phyloP scores from a whole-genome alignment of 495 filamentous ascomycete genomes.

The Daldinia decipiens region DNA sequence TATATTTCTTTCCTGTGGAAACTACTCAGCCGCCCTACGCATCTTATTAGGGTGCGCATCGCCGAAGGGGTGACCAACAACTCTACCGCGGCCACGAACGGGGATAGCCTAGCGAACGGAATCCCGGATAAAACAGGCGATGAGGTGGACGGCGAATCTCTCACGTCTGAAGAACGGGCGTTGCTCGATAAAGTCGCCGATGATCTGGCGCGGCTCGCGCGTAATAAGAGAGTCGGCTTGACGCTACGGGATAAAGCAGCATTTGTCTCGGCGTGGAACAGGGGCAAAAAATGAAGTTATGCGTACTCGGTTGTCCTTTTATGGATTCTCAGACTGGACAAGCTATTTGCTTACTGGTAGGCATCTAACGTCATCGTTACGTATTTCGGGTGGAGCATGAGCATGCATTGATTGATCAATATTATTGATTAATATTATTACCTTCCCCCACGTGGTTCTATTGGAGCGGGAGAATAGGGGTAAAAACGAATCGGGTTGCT shows the following conservation, averaged over 20 bases:
- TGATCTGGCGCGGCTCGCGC: conserved; percentile 84
- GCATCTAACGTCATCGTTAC: conserved; percentile 31
- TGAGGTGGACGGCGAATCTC: conserved; percentile 49
- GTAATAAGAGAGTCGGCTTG: conserved; percentile 90
- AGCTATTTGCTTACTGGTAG: conserved; percentile 15
- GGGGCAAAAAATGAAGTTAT: conserved; percentile 40
- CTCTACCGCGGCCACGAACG: conserved; percentile 44
- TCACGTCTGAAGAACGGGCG: conserved; percentile 66
- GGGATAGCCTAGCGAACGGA: conserved; percentile 44
- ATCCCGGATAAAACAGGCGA: conserved; percentile 44
- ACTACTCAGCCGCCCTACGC: conserved; percentile 83
- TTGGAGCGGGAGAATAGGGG: conserved; percentile 4
- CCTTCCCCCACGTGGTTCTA: conserved; percentile 4
- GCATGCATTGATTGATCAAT: conserved; percentile 24
- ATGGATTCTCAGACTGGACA: not conserved
- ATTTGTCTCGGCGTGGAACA: conserved; percentile 73
- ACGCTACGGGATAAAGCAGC: conserved; percentile 82
- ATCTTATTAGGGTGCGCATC: conserved; percentile 89
- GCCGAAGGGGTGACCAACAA: conserved; percentile 73
- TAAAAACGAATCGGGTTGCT: not conserved
- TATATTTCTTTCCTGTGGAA: conserved; percentile 82
- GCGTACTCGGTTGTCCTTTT: not conserved
- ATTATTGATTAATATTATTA: conserved; percentile 19
- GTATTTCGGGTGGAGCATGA: conserved; percentile 37
- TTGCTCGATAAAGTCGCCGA: conserved; percentile 82